phyloP scores from a whole-genome alignment of 768 basidiomycete genomes.

The Tulasnella sp. region DNA sequence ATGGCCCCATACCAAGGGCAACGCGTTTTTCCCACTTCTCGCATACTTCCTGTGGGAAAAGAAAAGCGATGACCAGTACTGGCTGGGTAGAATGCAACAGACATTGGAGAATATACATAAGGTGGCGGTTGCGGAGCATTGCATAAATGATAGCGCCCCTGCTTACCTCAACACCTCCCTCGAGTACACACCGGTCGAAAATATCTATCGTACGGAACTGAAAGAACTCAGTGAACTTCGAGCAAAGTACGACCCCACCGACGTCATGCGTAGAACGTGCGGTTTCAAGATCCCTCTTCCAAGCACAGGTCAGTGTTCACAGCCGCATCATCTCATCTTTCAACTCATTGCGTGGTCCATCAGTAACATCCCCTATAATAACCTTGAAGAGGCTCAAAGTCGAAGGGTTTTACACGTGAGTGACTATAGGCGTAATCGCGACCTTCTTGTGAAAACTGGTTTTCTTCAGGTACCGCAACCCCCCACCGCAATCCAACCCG shows the following conservation, averaged over 20 bases:
- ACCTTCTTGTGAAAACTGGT: no score
- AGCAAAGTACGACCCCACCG: not conserved
- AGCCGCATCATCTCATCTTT: no score
- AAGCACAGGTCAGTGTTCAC: no score
- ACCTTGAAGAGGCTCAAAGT: no score
- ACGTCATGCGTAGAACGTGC: not conserved
- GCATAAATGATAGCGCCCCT: not conserved
- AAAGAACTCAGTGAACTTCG: not conserved
- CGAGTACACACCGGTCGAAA: not conserved
- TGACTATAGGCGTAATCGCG: no score
- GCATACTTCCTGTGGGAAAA: not conserved
- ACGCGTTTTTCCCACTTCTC: not conserved
- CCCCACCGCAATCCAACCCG: no score
- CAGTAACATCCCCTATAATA: no score
- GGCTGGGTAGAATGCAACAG: not conserved
- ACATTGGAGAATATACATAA: not conserved
- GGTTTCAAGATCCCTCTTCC: not conserved
- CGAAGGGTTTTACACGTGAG: no score
- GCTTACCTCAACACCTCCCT: not conserved
- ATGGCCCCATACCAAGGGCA: not conserved
- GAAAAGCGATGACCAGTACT: not conserved
- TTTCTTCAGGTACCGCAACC: no score
- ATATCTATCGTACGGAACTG: not conserved
- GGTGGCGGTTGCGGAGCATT: not conserved
- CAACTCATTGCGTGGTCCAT: no score